Percentiles rank a stretch among this genome's conserved stretches.
These are phyloP conservation scores for Hypoxylon sp. DNA, from an alignment of 2,329 filamentous ascomycete genomes.

Conservation along the genomic window DNA sequence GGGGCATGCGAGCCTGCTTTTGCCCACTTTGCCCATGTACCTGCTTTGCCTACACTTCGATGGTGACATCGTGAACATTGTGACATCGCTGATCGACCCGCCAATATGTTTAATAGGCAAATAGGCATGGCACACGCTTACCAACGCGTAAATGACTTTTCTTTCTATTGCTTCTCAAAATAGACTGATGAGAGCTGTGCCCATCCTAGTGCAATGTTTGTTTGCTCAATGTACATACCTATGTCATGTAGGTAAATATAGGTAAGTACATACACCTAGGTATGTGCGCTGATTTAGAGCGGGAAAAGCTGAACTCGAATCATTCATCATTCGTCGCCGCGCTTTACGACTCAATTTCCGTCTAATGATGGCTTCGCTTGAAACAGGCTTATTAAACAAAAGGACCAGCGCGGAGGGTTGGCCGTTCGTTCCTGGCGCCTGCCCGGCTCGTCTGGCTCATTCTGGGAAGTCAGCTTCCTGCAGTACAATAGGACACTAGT, in stretches of 20 bases:
- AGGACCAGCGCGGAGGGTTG: conserved; percentile 28
- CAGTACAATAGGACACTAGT: conserved; percentile 5
- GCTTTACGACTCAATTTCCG: background rate
- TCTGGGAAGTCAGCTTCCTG: conserved; percentile 26
- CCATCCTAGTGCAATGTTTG: background rate
- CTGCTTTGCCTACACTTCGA: background rate
- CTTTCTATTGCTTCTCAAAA: background rate
- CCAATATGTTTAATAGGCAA: conserved; percentile 4
- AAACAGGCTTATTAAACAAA: conserved; percentile 41
- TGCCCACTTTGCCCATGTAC: background rate
- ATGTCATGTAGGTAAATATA: too few relatives aligned
- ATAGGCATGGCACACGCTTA: conserved; percentile 6
- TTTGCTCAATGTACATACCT: background rate
- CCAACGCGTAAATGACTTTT: conserved; percentile 13
- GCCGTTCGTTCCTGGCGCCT: conserved; percentile 32
- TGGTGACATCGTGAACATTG: conserved; percentile 30
- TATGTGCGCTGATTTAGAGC: background rate
- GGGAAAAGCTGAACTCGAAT: background rate
- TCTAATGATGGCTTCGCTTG: conserved; percentile 20
- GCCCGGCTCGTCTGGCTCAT: conserved; percentile 1
- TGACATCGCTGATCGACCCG: background rate
- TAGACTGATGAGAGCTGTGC: background rate
- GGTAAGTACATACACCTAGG: background rate
- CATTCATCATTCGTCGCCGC: background rate
- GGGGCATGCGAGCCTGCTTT: conserved; percentile 27